A percentile compares a stretch with the other conserved stretches of the same genome.
phyloP scores from a whole-genome alignment of 306 rosid genomes.

The Sicyos baderoa region DNA sequence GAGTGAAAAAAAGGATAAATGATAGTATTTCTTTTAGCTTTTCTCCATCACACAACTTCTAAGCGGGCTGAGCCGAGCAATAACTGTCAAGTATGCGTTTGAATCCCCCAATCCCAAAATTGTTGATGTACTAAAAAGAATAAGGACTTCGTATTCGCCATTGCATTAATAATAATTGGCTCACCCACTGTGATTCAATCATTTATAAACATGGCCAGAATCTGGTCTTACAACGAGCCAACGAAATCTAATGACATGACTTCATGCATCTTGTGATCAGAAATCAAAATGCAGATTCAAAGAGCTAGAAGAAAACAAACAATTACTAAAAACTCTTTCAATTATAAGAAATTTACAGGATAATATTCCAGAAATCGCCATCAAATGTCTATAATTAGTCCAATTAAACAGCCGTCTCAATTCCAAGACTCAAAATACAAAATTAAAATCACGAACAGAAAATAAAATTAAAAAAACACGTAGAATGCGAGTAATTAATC shows the following conservation, averaged over 20 bases:
- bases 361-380: too few relatives aligned
- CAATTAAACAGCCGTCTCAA: not conserved
- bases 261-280: not conserved
- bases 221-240: not conserved
- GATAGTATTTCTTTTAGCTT: too few relatives aligned
- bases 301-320: not conserved
- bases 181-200: not conserved
- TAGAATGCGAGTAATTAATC: not conserved
- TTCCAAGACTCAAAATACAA: not conserved
- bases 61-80: not conserved
- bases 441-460: not conserved
- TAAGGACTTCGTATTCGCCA: not conserved
- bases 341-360: not conserved
- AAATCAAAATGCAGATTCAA: not conserved
- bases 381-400: not conserved
- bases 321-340: conserved; percentile 1
- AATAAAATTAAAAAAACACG: not conserved
- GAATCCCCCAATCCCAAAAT: too few relatives aligned
- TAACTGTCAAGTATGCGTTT: too few relatives aligned
- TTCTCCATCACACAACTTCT: not conserved
- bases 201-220: not conserved
- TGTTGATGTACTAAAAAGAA: too few relatives aligned
- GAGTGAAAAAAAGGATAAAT: too few relatives aligned
- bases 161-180: not conserved
- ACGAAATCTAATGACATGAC: not conserved